phyloP scores from a whole-genome alignment of 768 basidiomycete species.

The Termitomyces sp. region DNA sequence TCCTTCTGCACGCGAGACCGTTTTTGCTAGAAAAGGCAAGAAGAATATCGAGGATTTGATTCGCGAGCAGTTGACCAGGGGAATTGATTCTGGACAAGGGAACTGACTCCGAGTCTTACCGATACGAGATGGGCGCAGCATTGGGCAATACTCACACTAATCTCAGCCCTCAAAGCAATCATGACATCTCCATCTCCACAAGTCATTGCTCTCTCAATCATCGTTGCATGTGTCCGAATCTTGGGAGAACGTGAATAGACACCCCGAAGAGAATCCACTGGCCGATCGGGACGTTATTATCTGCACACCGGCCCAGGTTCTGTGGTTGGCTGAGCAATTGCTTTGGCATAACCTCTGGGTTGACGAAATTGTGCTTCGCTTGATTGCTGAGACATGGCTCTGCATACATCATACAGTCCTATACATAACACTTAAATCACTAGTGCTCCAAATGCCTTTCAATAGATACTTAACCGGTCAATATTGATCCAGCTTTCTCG shows the following conservation, averaged over 20 bases:
- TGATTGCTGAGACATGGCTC: no score
- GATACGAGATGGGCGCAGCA: not conserved
- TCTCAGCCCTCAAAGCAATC: not conserved
- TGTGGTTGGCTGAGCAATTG: not conserved
- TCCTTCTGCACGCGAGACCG: not conserved
- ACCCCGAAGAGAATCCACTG: not conserved
- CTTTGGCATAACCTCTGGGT: not conserved
- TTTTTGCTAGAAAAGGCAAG: not conserved
- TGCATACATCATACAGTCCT: no score
- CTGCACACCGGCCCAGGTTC: not conserved
- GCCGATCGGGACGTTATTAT: no score
- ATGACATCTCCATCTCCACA: not conserved
- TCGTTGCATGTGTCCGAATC: not conserved
- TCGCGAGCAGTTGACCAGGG: not conserved
- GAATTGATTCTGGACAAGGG: not conserved
- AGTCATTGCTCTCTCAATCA: not conserved
- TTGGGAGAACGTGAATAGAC: not conserved
- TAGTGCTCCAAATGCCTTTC: no score
- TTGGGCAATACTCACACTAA: not conserved
- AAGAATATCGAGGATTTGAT: not conserved
- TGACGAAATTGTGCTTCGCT: not conserved
- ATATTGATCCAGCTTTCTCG: constrained; percentile 34
- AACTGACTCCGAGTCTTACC: not conserved
- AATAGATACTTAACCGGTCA: constrained; percentile 19
- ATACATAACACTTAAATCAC: no score